Percentiles rank a stretch among this genome's conserved stretches.
These are phyloP conservation scores for Erodium texanum DNA, from an alignment of 441 rosid species.

Conservation along the genomic window DNA sequence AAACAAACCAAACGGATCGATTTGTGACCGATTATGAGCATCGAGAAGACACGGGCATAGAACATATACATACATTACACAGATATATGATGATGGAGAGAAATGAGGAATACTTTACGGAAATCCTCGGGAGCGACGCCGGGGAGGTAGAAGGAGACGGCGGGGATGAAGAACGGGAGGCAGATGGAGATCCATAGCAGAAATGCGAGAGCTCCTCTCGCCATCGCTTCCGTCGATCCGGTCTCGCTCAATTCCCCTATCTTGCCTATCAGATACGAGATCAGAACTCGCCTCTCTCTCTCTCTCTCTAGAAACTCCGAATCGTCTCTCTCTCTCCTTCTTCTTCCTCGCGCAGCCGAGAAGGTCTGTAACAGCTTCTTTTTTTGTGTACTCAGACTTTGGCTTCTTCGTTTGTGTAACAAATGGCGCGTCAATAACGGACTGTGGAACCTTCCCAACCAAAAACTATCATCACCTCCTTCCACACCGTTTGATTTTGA, in stretches of 20 bases:
- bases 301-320: too few species aligned
- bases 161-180: constrained; percentile 24
- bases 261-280: background rate
- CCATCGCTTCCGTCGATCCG: constrained; percentile 39
- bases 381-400: background rate
- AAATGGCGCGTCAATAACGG: background rate
- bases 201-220: constrained; percentile 27
- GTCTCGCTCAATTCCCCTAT: constrained; percentile 15
- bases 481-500: background rate
- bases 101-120: constrained; percentile 29
- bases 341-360: background rate
- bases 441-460: background rate
- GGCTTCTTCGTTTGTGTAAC: background rate
- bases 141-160: constrained; percentile 72
- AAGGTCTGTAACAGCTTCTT: background rate
- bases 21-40: background rate
- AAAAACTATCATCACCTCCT: background rate
- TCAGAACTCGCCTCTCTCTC: background rate
- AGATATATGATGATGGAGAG: too few species aligned
- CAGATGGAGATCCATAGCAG: constrained; percentile 32
- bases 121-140: constrained; percentile 91
- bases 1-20: background rate
- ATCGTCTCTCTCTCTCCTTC: too few species aligned
- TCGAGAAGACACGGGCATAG: too few species aligned
- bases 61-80: too few species aligned